Conservation (phyloP, 1,284 basidiomycete genomes). For the Mycena sp. region DNA sequence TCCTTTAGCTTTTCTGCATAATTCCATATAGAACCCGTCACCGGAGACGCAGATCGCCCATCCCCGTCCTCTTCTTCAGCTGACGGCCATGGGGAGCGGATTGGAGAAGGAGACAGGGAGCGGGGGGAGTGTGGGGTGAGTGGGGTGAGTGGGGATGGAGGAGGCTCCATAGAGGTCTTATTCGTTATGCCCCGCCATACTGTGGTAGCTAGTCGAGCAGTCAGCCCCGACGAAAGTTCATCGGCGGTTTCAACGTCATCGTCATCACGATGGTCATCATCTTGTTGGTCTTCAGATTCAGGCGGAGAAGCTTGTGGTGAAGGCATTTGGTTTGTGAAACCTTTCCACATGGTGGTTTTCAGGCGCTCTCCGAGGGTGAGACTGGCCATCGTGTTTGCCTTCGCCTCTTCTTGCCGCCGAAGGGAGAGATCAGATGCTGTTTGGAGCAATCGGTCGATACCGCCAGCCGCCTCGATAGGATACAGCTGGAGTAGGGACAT, state of each 20-base stretch:
- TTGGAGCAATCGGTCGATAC: conserved; percentile 76
- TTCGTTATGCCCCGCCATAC: conserved; percentile 82
- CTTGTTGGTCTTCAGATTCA: conserved; percentile 44
- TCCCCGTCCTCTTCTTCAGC: conserved; percentile 31
- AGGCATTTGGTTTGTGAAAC: conserved; percentile 62
- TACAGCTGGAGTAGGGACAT: conserved; percentile 71
- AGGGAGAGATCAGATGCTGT: conserved; percentile 66
- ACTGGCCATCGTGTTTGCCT: conserved; percentile 42
- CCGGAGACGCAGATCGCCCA: conserved; percentile 15
- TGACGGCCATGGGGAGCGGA: conserved; percentile 42
- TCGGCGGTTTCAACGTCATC: conserved; percentile 43
- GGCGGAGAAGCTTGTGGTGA: conserved; percentile 50
- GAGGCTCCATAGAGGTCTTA: conserved; percentile 73
- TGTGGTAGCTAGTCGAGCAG: conserved; percentile 64
- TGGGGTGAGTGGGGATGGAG: conserved; percentile 56
- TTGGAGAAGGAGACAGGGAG: conserved; percentile 37
- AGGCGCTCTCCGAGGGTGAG: conserved; percentile 63
- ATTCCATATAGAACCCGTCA: conserved; percentile 55
- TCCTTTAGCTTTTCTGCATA: conserved; percentile 80
- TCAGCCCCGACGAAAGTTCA: conserved; percentile 48
- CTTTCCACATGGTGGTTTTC: conserved; percentile 73
- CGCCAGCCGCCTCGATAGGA: conserved; percentile 69
- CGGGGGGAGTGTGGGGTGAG: no score
- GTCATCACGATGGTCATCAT: conserved; percentile 43
- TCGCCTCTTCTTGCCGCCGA: conserved; percentile 55